Percentiles rank a stretch among this genome's conserved stretches.
phyloP scores from a whole-genome alignment of 345 rosid genomes.

The Cardamine chenopodiifolia region DNA sequence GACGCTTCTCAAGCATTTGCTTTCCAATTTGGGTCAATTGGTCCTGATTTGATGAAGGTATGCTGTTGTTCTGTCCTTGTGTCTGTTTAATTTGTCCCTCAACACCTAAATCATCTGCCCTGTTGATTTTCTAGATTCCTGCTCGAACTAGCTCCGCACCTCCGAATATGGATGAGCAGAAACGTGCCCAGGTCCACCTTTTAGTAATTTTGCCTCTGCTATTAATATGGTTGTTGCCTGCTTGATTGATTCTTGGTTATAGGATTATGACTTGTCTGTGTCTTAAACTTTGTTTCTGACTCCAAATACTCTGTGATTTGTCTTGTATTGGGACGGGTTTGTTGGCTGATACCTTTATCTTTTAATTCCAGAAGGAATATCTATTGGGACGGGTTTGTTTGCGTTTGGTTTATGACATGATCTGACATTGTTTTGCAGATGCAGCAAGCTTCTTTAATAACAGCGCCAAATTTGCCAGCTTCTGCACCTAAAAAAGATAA shows the following conservation, averaged over 20 bases:
- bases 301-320: slow-evolving; percentile 5
- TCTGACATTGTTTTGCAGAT: slow-evolving; percentile 57
- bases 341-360: neutral
- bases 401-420: slow-evolving; percentile 21
- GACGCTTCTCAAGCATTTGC: slow-evolving; percentile 71
- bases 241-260: slow-evolving; percentile 11
- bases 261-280: slow-evolving; percentile 8
- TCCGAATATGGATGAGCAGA: slow-evolving; percentile 97
- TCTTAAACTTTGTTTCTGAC: slow-evolving; percentile 14
- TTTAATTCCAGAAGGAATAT: neutral
- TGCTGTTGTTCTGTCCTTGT: slow-evolving; percentile 44
- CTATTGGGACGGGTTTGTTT: too few relatives aligned
- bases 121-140: slow-evolving; percentile 62
- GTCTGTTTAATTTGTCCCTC: slow-evolving; percentile 14
- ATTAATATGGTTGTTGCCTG: slow-evolving; percentile 10
- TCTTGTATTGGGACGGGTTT: slow-evolving; percentile 15
- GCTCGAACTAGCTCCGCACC: slow-evolving; percentile 98
- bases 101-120: slow-evolving; percentile 25
- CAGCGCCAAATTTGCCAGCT: slow-evolving; percentile 59
- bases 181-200: slow-evolving; percentile 71
- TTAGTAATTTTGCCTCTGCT: slow-evolving; percentile 18
- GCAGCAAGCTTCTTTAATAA: slow-evolving; percentile 56
- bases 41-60: slow-evolving; percentile 80
- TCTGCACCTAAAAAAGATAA: slow-evolving; percentile 59
- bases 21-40: slow-evolving; percentile 88